phyloP scores from a whole-genome alignment of 805 yeast genomes.

The Cyberlindnera maritima region DNA sequence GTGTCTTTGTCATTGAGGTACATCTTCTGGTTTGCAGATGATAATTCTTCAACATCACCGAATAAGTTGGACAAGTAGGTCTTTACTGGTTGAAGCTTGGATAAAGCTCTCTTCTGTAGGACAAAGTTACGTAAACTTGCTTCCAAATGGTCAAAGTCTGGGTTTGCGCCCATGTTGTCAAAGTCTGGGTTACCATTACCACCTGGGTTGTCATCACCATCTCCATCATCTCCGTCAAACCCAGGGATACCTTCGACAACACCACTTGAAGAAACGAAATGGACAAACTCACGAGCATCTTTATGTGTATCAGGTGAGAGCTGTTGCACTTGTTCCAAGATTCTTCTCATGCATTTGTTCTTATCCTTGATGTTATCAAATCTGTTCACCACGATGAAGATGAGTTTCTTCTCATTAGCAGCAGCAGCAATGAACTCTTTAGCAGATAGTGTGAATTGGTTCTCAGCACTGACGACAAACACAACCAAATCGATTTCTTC shows the following conservation, averaged over 20 bases:
- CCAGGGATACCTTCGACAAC: constrained; percentile 37
- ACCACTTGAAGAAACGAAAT: constrained; percentile 74
- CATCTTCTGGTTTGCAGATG: constrained; percentile 59
- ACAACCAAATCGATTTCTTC: constrained; percentile 96
- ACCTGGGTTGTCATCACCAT: constrained; percentile 29
- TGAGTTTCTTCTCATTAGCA: constrained; percentile 85
- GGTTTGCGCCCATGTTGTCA: constrained; percentile 33
- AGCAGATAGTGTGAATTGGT: constrained; percentile 91
- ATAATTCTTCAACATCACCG: constrained; percentile 58
- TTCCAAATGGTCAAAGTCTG: constrained; percentile 81
- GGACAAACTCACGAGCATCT: constrained; percentile 87
- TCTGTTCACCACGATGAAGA: constrained; percentile 90
- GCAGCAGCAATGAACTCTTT: constrained; percentile 90
- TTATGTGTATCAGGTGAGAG: constrained; percentile 91
- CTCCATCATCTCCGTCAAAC: constrained; percentile 36
- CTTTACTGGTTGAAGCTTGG: constrained; percentile 90
- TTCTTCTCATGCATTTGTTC: constrained; percentile 69
- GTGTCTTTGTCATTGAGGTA: constrained; percentile 48
- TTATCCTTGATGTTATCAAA: constrained; percentile 86
- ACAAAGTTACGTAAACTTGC: constrained; percentile 82
- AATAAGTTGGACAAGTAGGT: constrained; percentile 74
- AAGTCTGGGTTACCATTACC: constrained; percentile 21
- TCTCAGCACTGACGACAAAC: constrained; percentile 94
- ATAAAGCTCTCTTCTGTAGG: constrained; percentile 81
- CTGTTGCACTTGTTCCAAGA: constrained; percentile 79